Evolutionary conservation across 208 protist genomes (phyloP).

Genomic region (Polymyxa betae): DNA sequence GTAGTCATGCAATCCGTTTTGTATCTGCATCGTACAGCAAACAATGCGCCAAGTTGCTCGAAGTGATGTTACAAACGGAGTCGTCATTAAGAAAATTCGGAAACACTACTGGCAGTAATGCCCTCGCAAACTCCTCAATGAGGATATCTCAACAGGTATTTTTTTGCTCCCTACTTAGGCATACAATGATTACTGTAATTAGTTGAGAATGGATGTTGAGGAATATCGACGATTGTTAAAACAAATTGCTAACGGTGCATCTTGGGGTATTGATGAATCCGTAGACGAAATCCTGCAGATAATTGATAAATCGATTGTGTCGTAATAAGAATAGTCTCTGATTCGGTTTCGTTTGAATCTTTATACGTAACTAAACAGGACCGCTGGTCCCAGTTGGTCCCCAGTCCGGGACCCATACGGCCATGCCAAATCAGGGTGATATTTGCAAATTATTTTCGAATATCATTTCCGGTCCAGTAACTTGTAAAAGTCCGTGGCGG

Average conservation of each 20-base stretch:
- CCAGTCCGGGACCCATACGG: too few species aligned
- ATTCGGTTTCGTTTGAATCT: too few species aligned
- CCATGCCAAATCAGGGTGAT: too few species aligned
- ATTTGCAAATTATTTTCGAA: too few species aligned
- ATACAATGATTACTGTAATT: neutral
- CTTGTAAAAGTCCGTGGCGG: too few species aligned
- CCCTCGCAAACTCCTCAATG: neutral
- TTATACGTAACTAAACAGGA: too few species aligned
- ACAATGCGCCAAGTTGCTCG: neutral
- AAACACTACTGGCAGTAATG: neutral
- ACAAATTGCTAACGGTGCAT: neutral
- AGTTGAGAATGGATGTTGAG: neutral
- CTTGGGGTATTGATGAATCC: neutral
- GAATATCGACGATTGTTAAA: neutral
- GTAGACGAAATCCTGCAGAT: neutral
- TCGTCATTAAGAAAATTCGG: slow-evolving; percentile 1
- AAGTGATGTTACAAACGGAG: slow-evolving; percentile 48
- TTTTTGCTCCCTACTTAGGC: neutral
- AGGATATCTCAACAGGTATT: neutral
- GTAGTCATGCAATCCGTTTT: neutral
- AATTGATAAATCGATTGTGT: neutral
- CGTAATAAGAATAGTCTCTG: too few species aligned
- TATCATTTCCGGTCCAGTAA: too few species aligned
- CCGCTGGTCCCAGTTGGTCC: too few species aligned
- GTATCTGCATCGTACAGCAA: neutral